Base-by-base conservation (phyloP, 306 rosid species). In the Inga leiocalycina region DNA sequence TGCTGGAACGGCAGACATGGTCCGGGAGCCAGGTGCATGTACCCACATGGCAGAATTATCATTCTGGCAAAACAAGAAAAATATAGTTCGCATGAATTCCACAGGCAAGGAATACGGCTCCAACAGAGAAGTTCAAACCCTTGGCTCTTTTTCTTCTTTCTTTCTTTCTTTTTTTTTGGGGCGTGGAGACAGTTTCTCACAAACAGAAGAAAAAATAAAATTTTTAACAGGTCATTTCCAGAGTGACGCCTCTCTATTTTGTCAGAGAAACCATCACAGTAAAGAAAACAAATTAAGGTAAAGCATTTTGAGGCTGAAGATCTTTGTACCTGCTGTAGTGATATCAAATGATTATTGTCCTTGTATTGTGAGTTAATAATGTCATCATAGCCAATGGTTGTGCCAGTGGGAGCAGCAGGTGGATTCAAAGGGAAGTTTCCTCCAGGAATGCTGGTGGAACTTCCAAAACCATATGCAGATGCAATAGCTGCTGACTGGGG, bases 1-100 rank as follows among this genome's bases (percentile, higher is more conserved):
- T 30, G 91, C 88, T 34, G 98, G 98, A 81, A 94, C 90, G 16
- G 91, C 93, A 3, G 98, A 85, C 91, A 92, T 85, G n/a, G 95
- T 88, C 81, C 98, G 91, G 56, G 98, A 91, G 81, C 98, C 97
- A 41, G 95, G 95, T 14, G 95, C 98, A 1, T 92, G 97, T 76
- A 91, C 87, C 98, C 98, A 94, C 97, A 92, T 89, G 8, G 88
- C 92, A n/a, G 97, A 88, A 84, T 91, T 94, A 39, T 94, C 98
- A 64, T 89, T 94, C 97, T 94, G 87, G 66, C 51, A 81, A 17
- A 79, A 68, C 45, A 52, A 19, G 22, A 79, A 6, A 65, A 11
- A 57, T 16, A 4, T 44, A 22, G 48, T 27, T 14, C 34, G 32
- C 13, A 19, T 52, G 48, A 84, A 85, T 64, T 61, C 81, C 82